These are phyloP conservation scores for Endoconidiophora polonica DNA, from an alignment of 2,329 filamentous ascomycete genomes.

Conservation along the genomic window DNA sequence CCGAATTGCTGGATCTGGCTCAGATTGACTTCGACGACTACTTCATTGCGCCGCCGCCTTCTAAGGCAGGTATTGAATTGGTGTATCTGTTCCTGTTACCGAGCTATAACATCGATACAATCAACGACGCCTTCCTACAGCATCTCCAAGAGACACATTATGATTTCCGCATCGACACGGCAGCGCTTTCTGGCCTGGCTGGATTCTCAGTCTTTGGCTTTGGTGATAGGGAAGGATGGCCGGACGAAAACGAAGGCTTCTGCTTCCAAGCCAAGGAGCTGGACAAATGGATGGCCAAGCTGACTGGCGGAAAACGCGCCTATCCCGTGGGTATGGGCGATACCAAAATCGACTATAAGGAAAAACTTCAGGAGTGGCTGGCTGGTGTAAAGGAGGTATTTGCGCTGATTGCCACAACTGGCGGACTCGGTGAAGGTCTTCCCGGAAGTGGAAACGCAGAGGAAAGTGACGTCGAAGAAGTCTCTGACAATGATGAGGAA, in stretches of 20 bases:
- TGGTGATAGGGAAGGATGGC: conserved; percentile 83
- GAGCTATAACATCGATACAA: conserved; percentile 89
- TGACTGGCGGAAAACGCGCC: conserved; percentile 71
- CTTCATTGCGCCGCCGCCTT: conserved; percentile 62
- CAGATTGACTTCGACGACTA: conserved; percentile 87
- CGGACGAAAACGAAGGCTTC: conserved; percentile 75
- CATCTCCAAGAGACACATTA: conserved; percentile 86
- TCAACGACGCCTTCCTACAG: conserved; percentile 72
- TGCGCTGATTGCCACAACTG: conserved; percentile 41
- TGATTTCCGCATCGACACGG: conserved; percentile 90
- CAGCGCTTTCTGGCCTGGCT: conserved; percentile 55
- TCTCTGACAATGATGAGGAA: conserved; percentile 32
- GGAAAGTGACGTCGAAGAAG: conserved; percentile 67
- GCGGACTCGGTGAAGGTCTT: conserved; percentile 46
- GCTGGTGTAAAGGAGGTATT: conserved; percentile 58
- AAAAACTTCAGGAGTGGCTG: conserved; percentile 61
- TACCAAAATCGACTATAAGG: conserved; percentile 53
- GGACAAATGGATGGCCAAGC: conserved; percentile 93
- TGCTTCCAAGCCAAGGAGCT: conserved; percentile 83
- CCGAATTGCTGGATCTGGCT: conserved; percentile 59
- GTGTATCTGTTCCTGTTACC: conserved; percentile 78
- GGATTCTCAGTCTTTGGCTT: conserved; percentile 93
- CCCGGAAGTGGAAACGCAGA: conserved; percentile 65
- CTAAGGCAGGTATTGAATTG: conserved; percentile 36
- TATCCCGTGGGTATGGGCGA: conserved; percentile 83